Conservation (phyloP, 176 grass and related monocot species). For the Zizania latifolia region DNA sequence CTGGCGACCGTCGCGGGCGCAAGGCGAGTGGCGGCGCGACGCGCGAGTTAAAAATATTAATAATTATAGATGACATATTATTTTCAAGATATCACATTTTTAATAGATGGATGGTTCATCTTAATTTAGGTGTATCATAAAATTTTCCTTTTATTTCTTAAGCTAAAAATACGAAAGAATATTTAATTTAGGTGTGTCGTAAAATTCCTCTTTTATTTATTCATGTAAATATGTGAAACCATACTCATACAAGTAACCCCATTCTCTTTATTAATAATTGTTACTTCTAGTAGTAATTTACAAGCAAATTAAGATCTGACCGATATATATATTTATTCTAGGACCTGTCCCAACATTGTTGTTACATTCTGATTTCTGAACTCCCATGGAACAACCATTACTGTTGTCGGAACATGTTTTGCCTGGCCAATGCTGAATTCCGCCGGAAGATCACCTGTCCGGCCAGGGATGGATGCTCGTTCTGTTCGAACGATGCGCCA, state of each 20-base stretch:
- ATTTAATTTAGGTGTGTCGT: too few relatives aligned
- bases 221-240: background rate
- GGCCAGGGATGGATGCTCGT: background rate
- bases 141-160: background rate
- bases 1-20: too few relatives aligned
- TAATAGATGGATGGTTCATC: too few relatives aligned
- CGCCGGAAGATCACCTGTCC: slow-evolving; percentile 21
- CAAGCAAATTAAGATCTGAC: slow-evolving; percentile 36
- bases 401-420: slow-evolving; percentile 11
- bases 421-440: slow-evolving; percentile 23
- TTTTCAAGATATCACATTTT: too few relatives aligned
- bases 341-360: slow-evolving; percentile 23
- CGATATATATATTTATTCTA: slow-evolving; percentile 12
- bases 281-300: slow-evolving; percentile 51
- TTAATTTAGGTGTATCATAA: too few relatives aligned
- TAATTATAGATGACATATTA: too few relatives aligned
- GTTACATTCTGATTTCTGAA: slow-evolving; percentile 16
- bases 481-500: slow-evolving; percentile 11
- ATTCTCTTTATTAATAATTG: slow-evolving; percentile 34
- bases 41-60: too few relatives aligned
- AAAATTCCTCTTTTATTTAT: slow-evolving; percentile 12
- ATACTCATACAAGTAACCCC: slow-evolving; percentile 25
- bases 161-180: slow-evolving; percentile 9
- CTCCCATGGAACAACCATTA: background rate
- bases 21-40: too few relatives aligned